Evolutionary conservation across 1,284 basidiomycete genomes (phyloP), one percentile per base, ranked within the genome.

Genomic region (Microbotryum silenes-acaulis): DNA sequence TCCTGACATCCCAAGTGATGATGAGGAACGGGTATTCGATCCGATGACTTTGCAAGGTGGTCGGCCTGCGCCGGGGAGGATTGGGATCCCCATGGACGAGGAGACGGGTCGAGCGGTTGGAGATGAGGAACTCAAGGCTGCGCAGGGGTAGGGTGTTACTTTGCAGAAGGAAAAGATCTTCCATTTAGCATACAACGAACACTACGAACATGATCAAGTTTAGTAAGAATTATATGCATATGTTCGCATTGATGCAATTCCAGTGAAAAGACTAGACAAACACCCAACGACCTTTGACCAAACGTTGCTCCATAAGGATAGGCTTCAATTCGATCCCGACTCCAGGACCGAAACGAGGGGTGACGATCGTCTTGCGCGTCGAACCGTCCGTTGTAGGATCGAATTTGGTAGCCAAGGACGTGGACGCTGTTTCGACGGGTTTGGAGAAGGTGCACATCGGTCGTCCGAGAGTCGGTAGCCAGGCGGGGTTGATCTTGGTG

Each of bases 401-500:
- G 60, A 58, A 57, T 37, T 69, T 66, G 4, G 61, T 59, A 6
- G 62, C 71, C 59, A 86, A 29, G 0, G 55, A 29, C 12, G 57
- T 48, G 0, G 56, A 31, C 4, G 63, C 5, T 18, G 59, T 61
- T 48, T 67, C 65, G 51, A 69, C 20, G 7, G 67, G 67, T 31
- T 67, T 69, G 59, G 61, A 63, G 74, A 90, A 97, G 1, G 85
- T 87, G 76, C 93, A 97, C 55, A 97, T 77, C 0, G 85, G 80
- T 53, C 82, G 79, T 52, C 89, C 94, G 14, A 98, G 79, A 1
- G 82, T 82, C 3, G 88, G 80, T 47, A 99, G 76, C 96, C 96
- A 99, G 10, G 83, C 82, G 1, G 91, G 83, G 75, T 98, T 96
- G 68, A 97, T 82, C 50, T 86, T 81, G 0, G 92, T 96, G 27